Evolutionary conservation across 2,329 filamentous ascomycete genomes (phyloP), one percentile per base, ranked within the genome.

Genomic region (Colletotrichum lentis): DNA sequence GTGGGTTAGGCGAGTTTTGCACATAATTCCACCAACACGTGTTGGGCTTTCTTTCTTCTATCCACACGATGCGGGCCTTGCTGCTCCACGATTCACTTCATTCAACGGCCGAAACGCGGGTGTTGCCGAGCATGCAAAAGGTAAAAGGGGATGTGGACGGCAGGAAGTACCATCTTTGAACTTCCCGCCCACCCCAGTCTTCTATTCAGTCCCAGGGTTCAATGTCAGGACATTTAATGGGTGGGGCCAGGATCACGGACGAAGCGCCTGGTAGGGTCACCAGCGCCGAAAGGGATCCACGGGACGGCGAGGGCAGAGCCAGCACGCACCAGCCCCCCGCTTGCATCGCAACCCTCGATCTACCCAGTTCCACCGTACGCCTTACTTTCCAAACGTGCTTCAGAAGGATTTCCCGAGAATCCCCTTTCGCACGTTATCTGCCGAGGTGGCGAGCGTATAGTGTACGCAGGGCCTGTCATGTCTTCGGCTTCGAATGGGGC

Each of bases 311-410:
- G n/a, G 58, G 50, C 46, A 52, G 64, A 50, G 44, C 24, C 27
- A 56, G 43, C 50, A 62, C 47, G 62, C 56, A 55, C 49, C 49
- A 41, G 12, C 49, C 44, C 49, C 44, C 64, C 64, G 59, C 52
- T 62, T 66, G 22, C 64, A 62, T 35, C 53, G 58, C 52, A 62
- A 66, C 64, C 61, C 64, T 37, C 58, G 50, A 62, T 66, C 64
- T 66, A 56, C 8, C 31, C 31, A 35, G 10, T 66, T 65, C 57
- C 63, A 43, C 63, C 49, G 62, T 22, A 62, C 52, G 44, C 35
- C 58, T 62, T 62, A 44, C 58, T 44, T 66, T 44, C 50, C 49
- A 44, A 44, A 37, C 37, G 52, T 44, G 58, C 63, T 43, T 24
- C 31, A 58, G 53, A 44, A n/a, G 44, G 56, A 10, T n/a, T 47